Conservation (phyloP, 192 early-diverging fungal species). For the Endogone sp. region DNA sequence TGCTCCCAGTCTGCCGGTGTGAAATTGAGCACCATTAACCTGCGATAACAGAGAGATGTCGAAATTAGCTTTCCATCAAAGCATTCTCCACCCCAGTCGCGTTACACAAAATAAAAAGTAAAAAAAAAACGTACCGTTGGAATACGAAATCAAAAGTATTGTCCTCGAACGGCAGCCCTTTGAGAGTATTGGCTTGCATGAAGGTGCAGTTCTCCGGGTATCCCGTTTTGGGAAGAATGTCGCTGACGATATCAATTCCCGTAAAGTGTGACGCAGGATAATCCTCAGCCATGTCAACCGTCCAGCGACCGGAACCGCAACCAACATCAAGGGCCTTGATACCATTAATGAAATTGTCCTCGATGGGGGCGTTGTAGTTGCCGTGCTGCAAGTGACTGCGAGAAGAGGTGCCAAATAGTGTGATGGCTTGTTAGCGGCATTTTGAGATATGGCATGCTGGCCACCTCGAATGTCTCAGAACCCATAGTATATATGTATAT, state of each 20-base stretch:
- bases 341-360: neutral
- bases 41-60: no score
- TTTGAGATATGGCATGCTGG: no score
- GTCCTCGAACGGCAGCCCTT: neutral
- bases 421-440: no score
- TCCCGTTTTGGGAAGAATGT: neutral
- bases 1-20: neutral
- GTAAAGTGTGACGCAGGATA: conserved; percentile 41
- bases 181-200: conserved; percentile 4
- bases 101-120: no score
- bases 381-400: neutral
- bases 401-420: no score
- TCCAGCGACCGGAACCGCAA: conserved; percentile 13
- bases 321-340: neutral
- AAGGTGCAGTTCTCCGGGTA: conserved; percentile 6
- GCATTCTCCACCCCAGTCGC: no score
- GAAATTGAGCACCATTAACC: no score
- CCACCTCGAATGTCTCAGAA: no score
- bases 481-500: no score
- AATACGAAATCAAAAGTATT: neutral
- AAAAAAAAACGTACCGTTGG: no score
- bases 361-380: neutral
- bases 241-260: conserved; percentile 37
- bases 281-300: conserved; percentile 32
- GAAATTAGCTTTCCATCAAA: no score